These are phyloP conservation scores for Fusarium palustre DNA, from an alignment of 2,329 filamentous ascomycete species.

Conservation along the genomic window DNA sequence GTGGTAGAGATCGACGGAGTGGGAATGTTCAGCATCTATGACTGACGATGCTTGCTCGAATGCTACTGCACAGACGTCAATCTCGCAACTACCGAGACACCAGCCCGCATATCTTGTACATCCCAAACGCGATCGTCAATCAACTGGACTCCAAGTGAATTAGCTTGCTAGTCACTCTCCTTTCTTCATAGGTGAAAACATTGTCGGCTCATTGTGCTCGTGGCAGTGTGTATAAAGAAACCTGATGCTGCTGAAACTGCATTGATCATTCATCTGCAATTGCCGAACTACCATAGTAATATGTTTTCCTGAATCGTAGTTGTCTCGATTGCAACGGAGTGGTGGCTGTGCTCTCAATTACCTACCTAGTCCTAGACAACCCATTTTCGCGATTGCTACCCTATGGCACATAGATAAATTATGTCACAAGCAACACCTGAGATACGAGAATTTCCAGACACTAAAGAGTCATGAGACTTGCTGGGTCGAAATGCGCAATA, in stretches of 20 bases:
- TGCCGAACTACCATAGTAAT: neutral
- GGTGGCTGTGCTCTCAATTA: neutral
- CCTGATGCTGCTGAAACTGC: neutral
- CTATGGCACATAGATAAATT: neutral
- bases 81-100: conserved; percentile 3
- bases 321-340: neutral
- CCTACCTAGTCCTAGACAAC: neutral
- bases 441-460: neutral
- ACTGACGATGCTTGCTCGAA: neutral
- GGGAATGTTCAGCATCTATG: neutral
- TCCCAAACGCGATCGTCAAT: neutral
- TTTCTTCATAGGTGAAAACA: neutral
- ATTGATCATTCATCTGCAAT: neutral
- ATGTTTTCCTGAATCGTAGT: neutral
- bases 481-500: neutral
- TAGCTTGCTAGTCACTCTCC: neutral
- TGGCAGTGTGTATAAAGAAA: neutral
- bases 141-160: neutral
- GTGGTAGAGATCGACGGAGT: neutral
- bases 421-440: neutral
- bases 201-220: neutral
- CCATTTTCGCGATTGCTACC: neutral
- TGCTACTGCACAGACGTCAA: neutral
- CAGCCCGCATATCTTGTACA: neutral
- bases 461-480: neutral